Conservation (phyloP, 2,329 filamentous ascomycete species). For the Westerdykella sp. region DNA sequence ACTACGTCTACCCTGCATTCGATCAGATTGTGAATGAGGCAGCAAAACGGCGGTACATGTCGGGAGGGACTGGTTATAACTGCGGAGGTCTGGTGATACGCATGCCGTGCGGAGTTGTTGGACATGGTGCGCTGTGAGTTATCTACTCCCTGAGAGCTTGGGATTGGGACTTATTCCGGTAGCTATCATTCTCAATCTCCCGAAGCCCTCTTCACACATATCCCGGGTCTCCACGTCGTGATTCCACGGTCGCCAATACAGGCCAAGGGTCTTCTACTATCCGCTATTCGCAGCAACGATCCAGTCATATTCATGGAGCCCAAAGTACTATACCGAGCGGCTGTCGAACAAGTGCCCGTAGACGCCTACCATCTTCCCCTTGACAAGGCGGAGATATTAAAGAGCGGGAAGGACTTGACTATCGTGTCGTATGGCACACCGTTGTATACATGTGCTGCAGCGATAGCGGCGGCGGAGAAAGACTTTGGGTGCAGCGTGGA, state of each 20-base stretch:
- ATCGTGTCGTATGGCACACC: slow-evolving; percentile 86
- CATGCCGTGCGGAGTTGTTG: slow-evolving; percentile 86
- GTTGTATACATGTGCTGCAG: slow-evolving; percentile 73
- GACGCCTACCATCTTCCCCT: slow-evolving; percentile 77
- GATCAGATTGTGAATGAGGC: slow-evolving; percentile 93
- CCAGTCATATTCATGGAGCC: slow-evolving; percentile 92
- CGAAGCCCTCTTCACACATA: slow-evolving; percentile 80
- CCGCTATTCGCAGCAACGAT: slow-evolving; percentile 70
- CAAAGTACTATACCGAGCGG: slow-evolving; percentile 85
- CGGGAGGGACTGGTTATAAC: slow-evolving; percentile 47
- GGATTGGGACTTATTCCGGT: slow-evolving; percentile 4
- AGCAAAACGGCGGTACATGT: slow-evolving; percentile 77
- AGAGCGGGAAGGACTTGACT: slow-evolving; percentile 72
- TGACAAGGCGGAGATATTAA: slow-evolving; percentile 77
- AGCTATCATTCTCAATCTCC: slow-evolving; percentile 83
- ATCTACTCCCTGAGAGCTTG: not conserved
- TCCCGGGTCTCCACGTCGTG: slow-evolving; percentile 78
- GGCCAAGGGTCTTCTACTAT: slow-evolving; percentile 78
- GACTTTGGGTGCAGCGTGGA: slow-evolving; percentile 71
- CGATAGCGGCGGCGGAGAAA: slow-evolving; percentile 70
- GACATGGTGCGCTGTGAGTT: slow-evolving; percentile 69
- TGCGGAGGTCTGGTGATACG: slow-evolving; percentile 77
- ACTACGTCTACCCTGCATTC: slow-evolving; percentile 89
- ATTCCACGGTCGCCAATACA: slow-evolving; percentile 81
- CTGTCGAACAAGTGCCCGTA: slow-evolving; percentile 83